These are phyloP conservation scores for Boletus patriciae DNA, from an alignment of 768 basidiomycete species.

Conservation along the genomic window DNA sequence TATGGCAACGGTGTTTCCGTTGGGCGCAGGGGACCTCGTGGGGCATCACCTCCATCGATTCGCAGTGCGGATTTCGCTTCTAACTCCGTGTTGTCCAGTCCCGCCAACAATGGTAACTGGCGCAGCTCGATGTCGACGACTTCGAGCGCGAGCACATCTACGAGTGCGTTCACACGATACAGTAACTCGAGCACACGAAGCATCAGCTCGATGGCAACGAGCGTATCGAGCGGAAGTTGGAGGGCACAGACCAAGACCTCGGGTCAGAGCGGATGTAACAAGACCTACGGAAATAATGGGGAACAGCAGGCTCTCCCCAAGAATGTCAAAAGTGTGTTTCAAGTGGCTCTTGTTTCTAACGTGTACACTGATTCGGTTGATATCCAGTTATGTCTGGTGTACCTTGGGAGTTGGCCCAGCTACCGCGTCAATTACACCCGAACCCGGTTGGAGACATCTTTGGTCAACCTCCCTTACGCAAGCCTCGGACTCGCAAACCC, in stretches of 20 bases:
- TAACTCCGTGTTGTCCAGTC: constrained; percentile 57
- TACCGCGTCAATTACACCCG: constrained; percentile 63
- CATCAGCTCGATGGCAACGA: constrained; percentile 78
- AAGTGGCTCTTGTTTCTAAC: not conserved
- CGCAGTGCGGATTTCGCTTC: constrained; percentile 54
- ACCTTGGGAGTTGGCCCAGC: constrained; percentile 70
- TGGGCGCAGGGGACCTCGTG: constrained; percentile 44
- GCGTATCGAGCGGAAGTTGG: constrained; percentile 74
- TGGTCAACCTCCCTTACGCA: constrained; percentile 55
- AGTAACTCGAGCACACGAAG: constrained; percentile 69
- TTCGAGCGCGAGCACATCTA: constrained; percentile 66
- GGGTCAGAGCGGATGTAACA: constrained; percentile 16
- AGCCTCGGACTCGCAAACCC: constrained; percentile 64
- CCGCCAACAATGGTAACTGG: constrained; percentile 54
- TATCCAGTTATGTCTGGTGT: constrained; percentile 69
- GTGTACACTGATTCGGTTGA: constrained; percentile 2
- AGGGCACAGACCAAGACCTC: constrained; percentile 44
- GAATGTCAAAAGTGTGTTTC: constrained; percentile 79
- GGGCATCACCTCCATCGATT: constrained; percentile 58
- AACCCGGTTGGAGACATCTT: constrained; percentile 65
- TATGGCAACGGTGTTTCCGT: constrained; percentile 11
- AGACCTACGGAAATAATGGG: constrained; percentile 16
- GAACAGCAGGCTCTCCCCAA: constrained; percentile 44
- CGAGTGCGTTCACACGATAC: constrained; percentile 75
- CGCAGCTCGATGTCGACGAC: constrained; percentile 73